These are phyloP conservation scores for Kwoniella sp. DNA, from an alignment of 768 basidiomycete species.

Conservation along the genomic window DNA sequence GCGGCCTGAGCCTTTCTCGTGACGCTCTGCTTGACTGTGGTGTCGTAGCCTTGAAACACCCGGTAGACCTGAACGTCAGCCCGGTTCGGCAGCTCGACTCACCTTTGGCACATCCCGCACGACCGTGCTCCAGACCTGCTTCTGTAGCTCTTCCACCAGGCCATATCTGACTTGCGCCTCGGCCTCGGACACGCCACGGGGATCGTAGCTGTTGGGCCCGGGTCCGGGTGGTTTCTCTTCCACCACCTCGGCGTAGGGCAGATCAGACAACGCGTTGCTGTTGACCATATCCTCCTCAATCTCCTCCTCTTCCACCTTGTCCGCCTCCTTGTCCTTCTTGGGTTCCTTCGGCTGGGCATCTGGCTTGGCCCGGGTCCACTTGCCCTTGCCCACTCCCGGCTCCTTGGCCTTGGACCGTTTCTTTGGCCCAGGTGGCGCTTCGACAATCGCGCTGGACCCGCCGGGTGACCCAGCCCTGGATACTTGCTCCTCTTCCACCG, in stretches of 20 bases:
- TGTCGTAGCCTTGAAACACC: constrained; percentile 34
- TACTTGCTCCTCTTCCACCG: constrained; percentile 14
- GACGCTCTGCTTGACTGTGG: constrained; percentile 19
- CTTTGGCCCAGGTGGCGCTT: constrained; percentile 4
- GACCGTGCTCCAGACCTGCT: constrained; percentile 29
- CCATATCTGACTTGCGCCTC: constrained; percentile 32
- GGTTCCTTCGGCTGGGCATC: too few species aligned
- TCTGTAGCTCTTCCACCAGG: constrained; percentile 37
- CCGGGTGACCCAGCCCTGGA: constrained; percentile 8
- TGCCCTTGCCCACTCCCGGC: constrained; percentile 38
- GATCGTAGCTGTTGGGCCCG: constrained; percentile 27
- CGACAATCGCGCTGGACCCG: constrained; percentile 10
- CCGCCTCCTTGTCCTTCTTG: constrained; percentile 22
- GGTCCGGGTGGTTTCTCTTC: constrained; percentile 8
- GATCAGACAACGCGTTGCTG: constrained; percentile 4
- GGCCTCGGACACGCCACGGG: constrained; percentile 27
- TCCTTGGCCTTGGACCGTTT: constrained; percentile 27
- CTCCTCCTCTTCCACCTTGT: constrained; percentile 4
- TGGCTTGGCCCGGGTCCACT: constrained; percentile 34
- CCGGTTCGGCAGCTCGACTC: constrained; percentile 3
- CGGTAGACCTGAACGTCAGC: constrained; percentile 34
- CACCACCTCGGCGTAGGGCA: constrained; percentile 4
- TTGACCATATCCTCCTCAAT: background rate
- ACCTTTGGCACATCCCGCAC: constrained; percentile 42
- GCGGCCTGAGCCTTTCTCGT: constrained; percentile 25